Conservation (phyloP, 805 yeast genomes). For the Myxozyma mucilagina region DNA sequence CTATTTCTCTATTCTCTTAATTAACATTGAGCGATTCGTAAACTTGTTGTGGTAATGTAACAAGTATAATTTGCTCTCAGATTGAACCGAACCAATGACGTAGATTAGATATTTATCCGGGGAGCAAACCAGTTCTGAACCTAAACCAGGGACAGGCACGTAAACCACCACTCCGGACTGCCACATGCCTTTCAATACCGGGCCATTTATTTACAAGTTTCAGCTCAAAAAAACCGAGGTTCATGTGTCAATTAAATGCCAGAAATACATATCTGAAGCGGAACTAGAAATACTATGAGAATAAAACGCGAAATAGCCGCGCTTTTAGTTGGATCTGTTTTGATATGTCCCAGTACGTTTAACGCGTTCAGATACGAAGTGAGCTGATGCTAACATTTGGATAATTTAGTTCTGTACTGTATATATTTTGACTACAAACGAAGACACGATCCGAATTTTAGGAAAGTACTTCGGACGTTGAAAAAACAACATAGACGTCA, state of each 20-base stretch:
- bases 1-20: too few relatives aligned
- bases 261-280: not conserved
- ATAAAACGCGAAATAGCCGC: slow-evolving; percentile 6
- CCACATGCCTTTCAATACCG: too few relatives aligned
- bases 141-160: not conserved
- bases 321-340: slow-evolving; percentile 9
- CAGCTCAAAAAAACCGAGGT: not conserved
- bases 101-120: not conserved
- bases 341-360: slow-evolving; percentile 20
- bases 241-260: not conserved
- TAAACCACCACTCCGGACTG: not conserved
- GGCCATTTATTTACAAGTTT: not conserved
- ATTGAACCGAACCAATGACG: not conserved
- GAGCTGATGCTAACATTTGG: not conserved
- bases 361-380: not conserved
- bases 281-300: not conserved
- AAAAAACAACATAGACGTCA: not conserved
- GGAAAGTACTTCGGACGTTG: slow-evolving; percentile 3
- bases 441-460: slow-evolving; percentile 76
- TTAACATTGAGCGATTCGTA: too few relatives aligned
- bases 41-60: too few relatives aligned
- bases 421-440: slow-evolving; percentile 89
- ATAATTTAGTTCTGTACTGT: slow-evolving; percentile 54
- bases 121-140: not conserved
- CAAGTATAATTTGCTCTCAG: not conserved